phyloP scores from a whole-genome alignment of 2,329 filamentous ascomycete genomes.

The Cytospora chrysosperma region DNA sequence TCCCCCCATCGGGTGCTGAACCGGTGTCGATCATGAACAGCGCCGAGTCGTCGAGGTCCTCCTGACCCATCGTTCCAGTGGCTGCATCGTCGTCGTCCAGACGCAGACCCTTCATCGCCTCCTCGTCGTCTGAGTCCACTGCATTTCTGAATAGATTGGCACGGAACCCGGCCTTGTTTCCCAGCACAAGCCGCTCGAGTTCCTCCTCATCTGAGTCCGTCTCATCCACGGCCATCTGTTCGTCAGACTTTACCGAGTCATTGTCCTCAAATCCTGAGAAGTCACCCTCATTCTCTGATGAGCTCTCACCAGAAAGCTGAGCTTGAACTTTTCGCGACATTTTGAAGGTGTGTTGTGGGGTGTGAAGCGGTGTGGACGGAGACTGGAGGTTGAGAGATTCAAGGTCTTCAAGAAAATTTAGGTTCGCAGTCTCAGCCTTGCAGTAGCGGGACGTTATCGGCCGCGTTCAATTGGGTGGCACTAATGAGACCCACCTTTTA shows the following conservation, averaged over 20 bases:
- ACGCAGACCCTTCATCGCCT: conserved; percentile 36
- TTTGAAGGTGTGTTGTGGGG: neutral
- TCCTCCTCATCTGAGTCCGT: conserved; percentile 84
- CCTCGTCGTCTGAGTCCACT: conserved; percentile 36
- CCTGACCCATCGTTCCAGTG: conserved; percentile 26
- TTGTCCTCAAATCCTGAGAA: conserved; percentile 19
- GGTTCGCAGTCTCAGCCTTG: conserved; percentile 19
- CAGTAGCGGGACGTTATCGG: conserved; percentile 11
- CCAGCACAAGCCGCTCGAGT: conserved; percentile 84
- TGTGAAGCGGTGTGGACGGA: neutral
- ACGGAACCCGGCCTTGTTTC: conserved; percentile 79
- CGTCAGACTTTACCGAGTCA: conserved; percentile 28
- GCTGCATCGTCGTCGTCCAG: conserved; percentile 29
- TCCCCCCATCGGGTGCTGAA: conserved; percentile 40
- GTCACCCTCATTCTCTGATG: conserved; percentile 30
- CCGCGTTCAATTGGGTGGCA: conserved; percentile 1
- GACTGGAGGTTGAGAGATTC: neutral
- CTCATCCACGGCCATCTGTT: conserved; percentile 43
- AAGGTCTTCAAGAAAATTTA: conserved; percentile 21
- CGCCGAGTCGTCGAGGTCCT: conserved; percentile 69
- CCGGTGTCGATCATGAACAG: conserved; percentile 82
- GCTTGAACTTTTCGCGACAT: conserved; percentile 23
- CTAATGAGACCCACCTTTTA: conserved; percentile 1
- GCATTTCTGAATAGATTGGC: conserved; percentile 65
- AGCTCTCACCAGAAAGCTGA: conserved; percentile 27